Evolutionary conservation across 495 filamentous ascomycete species (phyloP).

Genomic region (Parmelia sp.): DNA sequence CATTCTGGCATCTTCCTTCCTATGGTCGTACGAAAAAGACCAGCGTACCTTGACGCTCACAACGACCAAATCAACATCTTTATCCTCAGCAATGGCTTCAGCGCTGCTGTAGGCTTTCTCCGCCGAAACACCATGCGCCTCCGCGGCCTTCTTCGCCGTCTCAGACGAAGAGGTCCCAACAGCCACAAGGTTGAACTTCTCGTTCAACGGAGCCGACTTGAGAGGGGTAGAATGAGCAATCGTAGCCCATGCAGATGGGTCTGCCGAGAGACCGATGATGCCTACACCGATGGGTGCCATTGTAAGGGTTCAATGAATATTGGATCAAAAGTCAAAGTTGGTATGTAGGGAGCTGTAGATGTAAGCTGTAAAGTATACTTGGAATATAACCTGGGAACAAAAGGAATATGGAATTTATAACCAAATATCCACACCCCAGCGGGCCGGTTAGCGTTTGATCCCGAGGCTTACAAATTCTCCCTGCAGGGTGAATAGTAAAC

Average conservation of each 20-base stretch:
- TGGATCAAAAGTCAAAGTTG: neutral
- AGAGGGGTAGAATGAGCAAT: constrained; percentile 52
- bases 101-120: constrained; percentile 49
- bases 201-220: constrained; percentile 24
- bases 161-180: constrained; percentile 50
- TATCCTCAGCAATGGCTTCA: constrained; percentile 44
- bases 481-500: too few species aligned
- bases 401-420: too few species aligned
- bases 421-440: too few species aligned
- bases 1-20: neutral
- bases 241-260: constrained; percentile 45
- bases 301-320: neutral
- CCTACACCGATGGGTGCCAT: constrained; percentile 40
- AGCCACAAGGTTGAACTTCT: constrained; percentile 49
- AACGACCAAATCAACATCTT: constrained; percentile 55
- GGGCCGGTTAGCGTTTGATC: too few species aligned
- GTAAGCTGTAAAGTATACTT: too few species aligned
- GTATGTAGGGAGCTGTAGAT: too few species aligned
- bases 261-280: constrained; percentile 52
- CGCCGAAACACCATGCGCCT: constrained; percentile 37
- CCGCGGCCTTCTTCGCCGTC: constrained; percentile 45
- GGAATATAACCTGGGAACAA: too few species aligned
- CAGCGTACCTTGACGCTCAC: constrained; percentile 41
- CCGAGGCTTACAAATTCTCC: too few species aligned
- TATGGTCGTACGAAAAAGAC: neutral